Percentiles rank a stretch among this genome's conserved stretches.
phyloP scores from a whole-genome alignment of 345 rosid species.

The Eucalyptus guilfoylei region DNA sequence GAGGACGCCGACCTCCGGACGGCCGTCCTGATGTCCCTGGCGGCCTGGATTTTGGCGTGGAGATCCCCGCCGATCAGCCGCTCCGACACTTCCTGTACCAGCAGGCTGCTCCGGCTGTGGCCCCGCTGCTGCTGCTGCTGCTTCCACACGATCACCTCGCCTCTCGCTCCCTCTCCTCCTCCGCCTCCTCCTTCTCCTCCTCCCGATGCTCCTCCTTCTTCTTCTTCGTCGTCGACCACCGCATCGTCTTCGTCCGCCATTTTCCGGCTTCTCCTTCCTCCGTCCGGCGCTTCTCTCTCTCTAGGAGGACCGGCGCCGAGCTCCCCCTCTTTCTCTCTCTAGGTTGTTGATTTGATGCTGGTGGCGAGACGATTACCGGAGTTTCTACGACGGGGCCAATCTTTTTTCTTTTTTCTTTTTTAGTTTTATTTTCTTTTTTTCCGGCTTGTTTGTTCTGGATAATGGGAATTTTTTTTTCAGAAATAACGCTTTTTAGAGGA shows the following conservation, averaged over 20 bases:
- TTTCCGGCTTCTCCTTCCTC: neutral
- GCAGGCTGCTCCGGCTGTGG: neutral
- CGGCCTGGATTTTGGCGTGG: slow-evolving; percentile 48
- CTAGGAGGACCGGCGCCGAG: neutral
- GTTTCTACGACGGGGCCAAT: neutral
- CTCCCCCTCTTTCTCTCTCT: neutral
- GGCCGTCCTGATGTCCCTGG: slow-evolving; percentile 41
- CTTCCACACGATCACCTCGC: neutral
- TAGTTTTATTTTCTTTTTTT: neutral
- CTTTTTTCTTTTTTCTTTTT: neutral
- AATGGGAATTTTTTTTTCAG: neutral
- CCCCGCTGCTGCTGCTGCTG: neutral
- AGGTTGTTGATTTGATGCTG: neutral
- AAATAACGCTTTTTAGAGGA: neutral
- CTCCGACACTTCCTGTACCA: slow-evolving; percentile 17
- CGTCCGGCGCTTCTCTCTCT: neutral
- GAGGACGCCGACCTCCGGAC: slow-evolving; percentile 24
- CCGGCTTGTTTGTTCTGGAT: neutral
- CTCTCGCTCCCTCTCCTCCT: neutral
- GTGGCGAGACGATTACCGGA: neutral
- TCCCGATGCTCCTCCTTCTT: neutral
- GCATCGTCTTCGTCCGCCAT: neutral
- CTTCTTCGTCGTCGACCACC: neutral
- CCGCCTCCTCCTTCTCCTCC: neutral
- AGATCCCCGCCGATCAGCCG: slow-evolving; percentile 53